phyloP scores from a whole-genome alignment of 2,329 filamentous ascomycete genomes.

The Sarocladium oryzae region DNA sequence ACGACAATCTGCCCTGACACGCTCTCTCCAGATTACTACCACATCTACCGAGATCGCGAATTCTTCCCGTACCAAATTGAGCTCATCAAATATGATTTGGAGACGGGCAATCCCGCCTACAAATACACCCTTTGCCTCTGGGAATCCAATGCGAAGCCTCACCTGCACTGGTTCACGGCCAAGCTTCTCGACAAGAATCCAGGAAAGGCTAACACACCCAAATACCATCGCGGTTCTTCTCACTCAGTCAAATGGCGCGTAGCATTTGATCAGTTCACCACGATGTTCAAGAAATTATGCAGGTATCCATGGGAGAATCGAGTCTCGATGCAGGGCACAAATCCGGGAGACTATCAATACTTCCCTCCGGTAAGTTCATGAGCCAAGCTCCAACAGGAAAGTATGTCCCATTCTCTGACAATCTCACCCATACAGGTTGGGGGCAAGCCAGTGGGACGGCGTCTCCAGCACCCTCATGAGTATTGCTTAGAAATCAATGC shows the following conservation, averaged over 20 bases:
- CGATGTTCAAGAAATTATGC: slow-evolving; percentile 52
- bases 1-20: neutral
- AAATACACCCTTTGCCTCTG: slow-evolving; percentile 60
- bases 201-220: slow-evolving; percentile 26
- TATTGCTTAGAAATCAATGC: slow-evolving; percentile 29
- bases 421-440: slow-evolving; percentile 20
- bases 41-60: slow-evolving; percentile 55
- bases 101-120: slow-evolving; percentile 43
- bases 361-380: slow-evolving; percentile 35
- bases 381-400: neutral
- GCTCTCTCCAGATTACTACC: slow-evolving; percentile 45
- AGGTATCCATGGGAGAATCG: slow-evolving; percentile 55
- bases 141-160: slow-evolving; percentile 54
- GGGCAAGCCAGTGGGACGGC: slow-evolving; percentile 31
- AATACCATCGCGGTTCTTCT: slow-evolving; percentile 31
- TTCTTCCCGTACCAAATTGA: slow-evolving; percentile 59
- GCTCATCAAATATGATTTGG: slow-evolving; percentile 46
- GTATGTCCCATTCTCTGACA: neutral
- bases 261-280: slow-evolving; percentile 45
- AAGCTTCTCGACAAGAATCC: slow-evolving; percentile 36
- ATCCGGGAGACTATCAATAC: slow-evolving; percentile 32
- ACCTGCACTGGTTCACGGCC: slow-evolving; percentile 54
- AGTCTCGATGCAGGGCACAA: slow-evolving; percentile 25
- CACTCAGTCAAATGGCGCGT: slow-evolving; percentile 30
- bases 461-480: slow-evolving; percentile 25